Base-by-base conservation (phyloP, 2,329 filamentous ascomycete species). In the Lasiodiplodia sp. region DNA sequence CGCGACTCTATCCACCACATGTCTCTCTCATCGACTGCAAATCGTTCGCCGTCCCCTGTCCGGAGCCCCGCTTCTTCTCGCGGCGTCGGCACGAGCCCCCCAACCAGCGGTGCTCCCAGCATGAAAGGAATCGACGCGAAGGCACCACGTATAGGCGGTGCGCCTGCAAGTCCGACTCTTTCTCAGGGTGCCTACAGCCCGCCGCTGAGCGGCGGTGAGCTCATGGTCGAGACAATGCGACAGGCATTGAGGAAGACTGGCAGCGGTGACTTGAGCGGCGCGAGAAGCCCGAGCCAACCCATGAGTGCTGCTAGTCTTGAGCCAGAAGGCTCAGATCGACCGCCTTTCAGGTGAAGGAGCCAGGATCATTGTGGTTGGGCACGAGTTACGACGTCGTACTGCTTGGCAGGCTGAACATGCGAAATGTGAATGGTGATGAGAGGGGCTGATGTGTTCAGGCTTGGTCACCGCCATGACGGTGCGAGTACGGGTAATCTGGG, bases 221-320 rank as follows among this genome's bases (percentile, higher is more conserved):
- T 97, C 69, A 93, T 92, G 69, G 92, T 97, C 72, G 94, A 97
- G 84, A 97, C 94, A 4, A 97, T 97, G 94, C 87, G 91, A 65
- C 94, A 97, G 80, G 94, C 93, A 18, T 83, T 97, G 75, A 86
- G 92, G 76, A 91, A 92, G 79, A 97, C 94, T 16, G 92, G 90
- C 55, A 97, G 93, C 79, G 88, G 91, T 21, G 95, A 97, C 77
- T 82, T 97, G 68, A 82, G 84, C 49, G 81, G 82, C 44, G 74
- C 75, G 62, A 73, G 76, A 31, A 79, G 75, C 53, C 78, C 79
- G 71, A 80, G 75, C 51, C 79, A 80, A 72, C 78, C 79, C n/a
- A 69, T 79, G 70, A 80, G 79, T 67, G 77, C 79, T 44, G 76
- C 76, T 58, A 78, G 77, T 67, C 71, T 79, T 23, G 81, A 81